A percentile compares a stretch with the other conserved stretches of the same genome.
These are phyloP conservation scores for Tolypocladium guangdongense DNA, from an alignment of 2,329 filamentous ascomycete genomes.

Conservation along the genomic window DNA sequence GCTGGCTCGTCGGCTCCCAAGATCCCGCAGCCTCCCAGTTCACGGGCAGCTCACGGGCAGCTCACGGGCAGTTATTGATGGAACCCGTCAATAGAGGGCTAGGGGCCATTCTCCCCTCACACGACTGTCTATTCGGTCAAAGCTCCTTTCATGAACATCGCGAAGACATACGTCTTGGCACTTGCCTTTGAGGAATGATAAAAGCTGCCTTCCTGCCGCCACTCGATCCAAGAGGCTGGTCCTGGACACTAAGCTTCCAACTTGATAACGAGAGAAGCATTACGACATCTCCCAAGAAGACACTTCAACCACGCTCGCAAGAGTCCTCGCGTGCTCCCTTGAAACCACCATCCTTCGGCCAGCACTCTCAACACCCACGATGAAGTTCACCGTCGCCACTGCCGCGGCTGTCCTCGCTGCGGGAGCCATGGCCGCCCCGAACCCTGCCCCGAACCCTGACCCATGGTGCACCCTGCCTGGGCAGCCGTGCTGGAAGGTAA, in stretches of 20 bases:
- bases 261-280: neutral
- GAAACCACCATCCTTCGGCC: neutral
- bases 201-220: neutral
- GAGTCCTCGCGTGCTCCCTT: neutral
- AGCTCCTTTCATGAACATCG: neutral
- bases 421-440: slow-evolving; percentile 8
- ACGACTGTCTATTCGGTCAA: neutral
- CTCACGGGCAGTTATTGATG: neutral
- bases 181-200: neutral
- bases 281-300: neutral
- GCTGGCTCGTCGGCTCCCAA: neutral
- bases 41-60: no score
- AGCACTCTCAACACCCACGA: slow-evolving; percentile 3
- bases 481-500: slow-evolving; percentile 23
- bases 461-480: slow-evolving; percentile 9
- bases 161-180: neutral
- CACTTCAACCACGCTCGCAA: neutral
- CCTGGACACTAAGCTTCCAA: neutral
- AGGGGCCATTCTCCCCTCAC: neutral
- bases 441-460: slow-evolving; percentile 8
- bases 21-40: neutral
- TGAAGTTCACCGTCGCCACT: slow-evolving; percentile 17
- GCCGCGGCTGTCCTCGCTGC: slow-evolving; percentile 12
- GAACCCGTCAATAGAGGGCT: neutral
- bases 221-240: neutral